phyloP scores from a whole-genome alignment of 2,329 filamentous ascomycete genomes.

The Pestalotiopsis fici region DNA sequence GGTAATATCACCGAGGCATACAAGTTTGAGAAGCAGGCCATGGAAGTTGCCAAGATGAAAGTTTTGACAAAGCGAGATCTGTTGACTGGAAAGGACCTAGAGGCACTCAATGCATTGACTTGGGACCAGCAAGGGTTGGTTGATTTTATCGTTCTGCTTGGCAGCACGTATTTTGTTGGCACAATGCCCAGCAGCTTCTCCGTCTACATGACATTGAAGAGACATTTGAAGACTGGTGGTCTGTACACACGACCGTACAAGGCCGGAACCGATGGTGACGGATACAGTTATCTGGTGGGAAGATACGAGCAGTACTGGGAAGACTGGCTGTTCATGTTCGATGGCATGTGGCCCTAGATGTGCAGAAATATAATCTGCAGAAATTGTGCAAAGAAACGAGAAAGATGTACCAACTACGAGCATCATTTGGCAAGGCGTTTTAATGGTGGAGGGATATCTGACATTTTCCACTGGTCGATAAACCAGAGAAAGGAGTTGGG shows the following conservation, averaged over 20 bases:
- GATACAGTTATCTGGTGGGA: constrained; percentile 42
- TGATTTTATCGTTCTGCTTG: constrained; percentile 41
- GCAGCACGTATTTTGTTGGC: constrained; percentile 40
- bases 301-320: constrained; percentile 46
- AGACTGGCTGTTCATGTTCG: constrained; percentile 50
- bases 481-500: not conserved
- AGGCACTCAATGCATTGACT: constrained; percentile 35
- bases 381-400: not conserved
- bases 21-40: constrained; percentile 35
- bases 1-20: constrained; percentile 43
- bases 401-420: not conserved
- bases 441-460: not conserved
- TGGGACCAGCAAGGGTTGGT: constrained; percentile 47
- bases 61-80: constrained; percentile 40
- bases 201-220: constrained; percentile 45
- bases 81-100: constrained; percentile 29
- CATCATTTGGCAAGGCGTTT: not conserved
- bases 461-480: not conserved
- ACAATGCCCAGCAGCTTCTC: constrained; percentile 50
- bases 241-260: constrained; percentile 44
- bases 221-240: constrained; percentile 40
- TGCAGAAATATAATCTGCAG: not conserved
- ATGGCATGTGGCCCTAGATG: constrained; percentile 41
- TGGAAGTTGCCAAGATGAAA: constrained; percentile 29
- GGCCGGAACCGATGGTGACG: constrained; percentile 42